Evolutionary conservation across 768 basidiomycete species (phyloP), one percentile per base, ranked within the genome.

Genomic region (Suillus weaverae): DNA sequence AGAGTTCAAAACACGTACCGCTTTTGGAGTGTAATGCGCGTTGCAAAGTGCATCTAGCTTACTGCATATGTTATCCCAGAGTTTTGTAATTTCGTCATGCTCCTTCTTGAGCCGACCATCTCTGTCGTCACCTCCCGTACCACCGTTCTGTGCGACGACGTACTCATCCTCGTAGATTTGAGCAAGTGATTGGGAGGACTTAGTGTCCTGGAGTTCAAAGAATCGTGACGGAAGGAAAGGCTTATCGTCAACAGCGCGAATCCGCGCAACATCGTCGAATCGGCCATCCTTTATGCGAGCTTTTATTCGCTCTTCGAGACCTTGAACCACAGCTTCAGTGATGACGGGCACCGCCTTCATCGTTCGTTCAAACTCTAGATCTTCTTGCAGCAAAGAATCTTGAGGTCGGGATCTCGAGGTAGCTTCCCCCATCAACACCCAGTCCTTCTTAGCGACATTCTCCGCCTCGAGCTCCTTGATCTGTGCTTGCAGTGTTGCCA

Each of bases 121-220:
- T 8, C 94, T 83, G 69, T 96, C 92, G 68, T 95, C 91, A 1
- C 78, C 79, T 16, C 78, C 73, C 3, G 80, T 75, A 6, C 81
- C 85, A 16, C 85, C 87, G 0, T 81, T 78, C 67, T 88, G 86
- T 41, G 85, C 85, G 7, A 89, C 87, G 44, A 89, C 82, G 75
- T 91, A 99, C 64, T 96, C 96, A 54, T 92, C 89, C 73, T 97
- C 97, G 77, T 99, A 99, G 46, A 99, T 92, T 78, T 99, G 92
- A 16, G 95, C 96, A 54, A 99, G 85, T 0, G 93, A 95, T 73
- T 94, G 90, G 5, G 86, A 81, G 9, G 93, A 95, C 73, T 96
- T 92, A 4, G 86, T 89, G 71, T 97, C 95, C 74, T 94, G 88
- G 10, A 98, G 80, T 73, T 98, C 96, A 64, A 97, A 87, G 63